A percentile compares a stretch with the other conserved stretches of the same genome.
Evolutionary conservation across 768 basidiomycete species (phyloP).

Genomic region (Kwoniella pini): DNA sequence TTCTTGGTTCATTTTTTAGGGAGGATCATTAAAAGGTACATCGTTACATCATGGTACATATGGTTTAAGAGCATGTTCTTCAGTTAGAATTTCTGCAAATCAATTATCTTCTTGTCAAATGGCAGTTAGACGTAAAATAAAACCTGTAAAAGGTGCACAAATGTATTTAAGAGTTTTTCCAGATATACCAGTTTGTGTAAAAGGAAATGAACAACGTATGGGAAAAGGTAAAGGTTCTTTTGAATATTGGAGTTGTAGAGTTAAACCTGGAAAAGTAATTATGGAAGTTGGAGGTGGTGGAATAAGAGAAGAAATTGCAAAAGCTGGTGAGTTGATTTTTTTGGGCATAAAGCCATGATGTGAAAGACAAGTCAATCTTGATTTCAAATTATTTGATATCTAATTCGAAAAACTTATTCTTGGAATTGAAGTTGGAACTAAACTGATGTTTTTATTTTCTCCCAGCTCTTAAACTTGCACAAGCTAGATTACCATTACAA

Average conservation of each 20-base stretch:
- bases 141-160: conserved; percentile 82
- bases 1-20: conserved; percentile 46
- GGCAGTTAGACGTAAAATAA: conserved; percentile 84
- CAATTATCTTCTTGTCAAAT: conserved; percentile 85
- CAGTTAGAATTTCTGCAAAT: conserved; percentile 79
- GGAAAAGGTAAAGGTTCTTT: conserved; percentile 98
- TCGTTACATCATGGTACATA: conserved; percentile 88
- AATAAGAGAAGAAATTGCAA: conserved; percentile 60
- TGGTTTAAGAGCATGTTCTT: conserved; percentile 85
- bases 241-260: conserved; percentile 95
- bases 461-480: conserved; percentile 81
- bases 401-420: too few species aligned
- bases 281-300: conserved; percentile 90
- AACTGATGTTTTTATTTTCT: too few species aligned
- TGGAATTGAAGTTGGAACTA: too few species aligned
- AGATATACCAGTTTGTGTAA: conserved; percentile 94
- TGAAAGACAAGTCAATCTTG: too few species aligned
- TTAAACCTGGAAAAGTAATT: conserved; percentile 82
- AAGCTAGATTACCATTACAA: conserved; percentile 77
- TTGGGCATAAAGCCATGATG: neutral
- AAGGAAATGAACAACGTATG: conserved; percentile 99
- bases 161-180: conserved; percentile 89
- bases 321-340: conserved; percentile 20
- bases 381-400: too few species aligned
- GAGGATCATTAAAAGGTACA: conserved; percentile 90